Evolutionary conservation across 2,329 filamentous ascomycete species (phyloP).

Genomic region (Sarocladium brachiariae): DNA sequence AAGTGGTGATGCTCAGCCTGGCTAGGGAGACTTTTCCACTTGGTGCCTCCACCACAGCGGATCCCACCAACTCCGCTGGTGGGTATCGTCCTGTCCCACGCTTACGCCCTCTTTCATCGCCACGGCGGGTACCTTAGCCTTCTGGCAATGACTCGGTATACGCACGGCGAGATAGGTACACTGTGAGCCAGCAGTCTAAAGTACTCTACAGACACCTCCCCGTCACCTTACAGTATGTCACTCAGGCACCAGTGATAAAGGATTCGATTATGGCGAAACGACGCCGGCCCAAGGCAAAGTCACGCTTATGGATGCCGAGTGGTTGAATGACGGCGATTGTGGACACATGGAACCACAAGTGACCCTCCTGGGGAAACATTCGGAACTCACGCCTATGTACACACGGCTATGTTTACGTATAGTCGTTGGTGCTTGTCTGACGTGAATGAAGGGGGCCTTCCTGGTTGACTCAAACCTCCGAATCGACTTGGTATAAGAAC

Average conservation of each 20-base stretch:
- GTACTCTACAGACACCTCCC: not conserved
- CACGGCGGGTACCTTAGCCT: slow-evolving; percentile 1
- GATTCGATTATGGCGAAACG: slow-evolving; percentile 7
- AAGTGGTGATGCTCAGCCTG: too few relatives aligned
- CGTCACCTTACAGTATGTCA: not conserved
- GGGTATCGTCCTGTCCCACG: not conserved
- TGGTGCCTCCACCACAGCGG: slow-evolving; percentile 3
- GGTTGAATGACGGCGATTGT: slow-evolving; percentile 11
- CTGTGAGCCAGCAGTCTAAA: too few relatives aligned
- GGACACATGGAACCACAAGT: not conserved
- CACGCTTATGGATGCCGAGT: not conserved
- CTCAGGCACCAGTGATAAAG: not conserved
- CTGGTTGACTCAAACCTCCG: slow-evolving; percentile 11
- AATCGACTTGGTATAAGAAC: slow-evolving; percentile 25
- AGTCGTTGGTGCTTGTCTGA: not conserved
- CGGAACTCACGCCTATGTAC: slow-evolving; percentile 1
- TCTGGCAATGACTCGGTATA: slow-evolving; percentile 4
- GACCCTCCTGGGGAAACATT: slow-evolving; percentile 17
- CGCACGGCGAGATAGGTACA: slow-evolving; percentile 1
- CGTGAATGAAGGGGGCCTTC: not conserved
- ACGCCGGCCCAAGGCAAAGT: slow-evolving; percentile 8
- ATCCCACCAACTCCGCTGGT: not conserved
- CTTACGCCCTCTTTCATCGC: slow-evolving; percentile 4
- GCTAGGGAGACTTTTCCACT: slow-evolving; percentile 5
- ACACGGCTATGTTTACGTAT: not conserved